Conservation (phyloP, 805 yeast species). For the Suhomyces sp. region DNA sequence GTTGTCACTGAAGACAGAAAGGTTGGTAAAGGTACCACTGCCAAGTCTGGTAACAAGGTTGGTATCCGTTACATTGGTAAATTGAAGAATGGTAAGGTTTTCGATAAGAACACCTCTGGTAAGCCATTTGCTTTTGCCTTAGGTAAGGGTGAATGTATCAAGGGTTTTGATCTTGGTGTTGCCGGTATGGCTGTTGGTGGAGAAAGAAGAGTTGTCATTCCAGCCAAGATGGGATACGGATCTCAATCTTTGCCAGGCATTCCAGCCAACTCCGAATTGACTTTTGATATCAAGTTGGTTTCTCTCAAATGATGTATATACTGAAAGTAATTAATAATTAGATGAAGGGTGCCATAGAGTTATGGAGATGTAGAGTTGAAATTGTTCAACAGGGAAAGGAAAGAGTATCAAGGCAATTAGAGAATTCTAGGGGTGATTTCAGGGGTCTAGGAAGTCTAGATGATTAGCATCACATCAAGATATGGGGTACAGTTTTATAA, state of each 20-base stretch:
- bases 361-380: no score
- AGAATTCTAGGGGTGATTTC: no score
- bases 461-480: no score
- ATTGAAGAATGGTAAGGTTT: constrained; percentile 92
- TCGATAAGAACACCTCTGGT: constrained; percentile 96
- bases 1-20: constrained; percentile 91
- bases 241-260: constrained; percentile 92
- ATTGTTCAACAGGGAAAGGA: no score
- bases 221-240: constrained; percentile 97
- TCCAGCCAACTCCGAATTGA: constrained; percentile 95
- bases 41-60: constrained; percentile 85
- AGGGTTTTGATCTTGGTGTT: constrained; percentile 98
- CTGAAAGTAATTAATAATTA: no score
- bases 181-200: constrained; percentile 99
- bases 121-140: constrained; percentile 89
- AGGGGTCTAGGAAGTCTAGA: no score
- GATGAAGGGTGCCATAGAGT: no score
- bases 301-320: constrained; percentile 62
- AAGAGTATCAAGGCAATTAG: no score
- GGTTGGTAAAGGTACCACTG: constrained; percentile 81
- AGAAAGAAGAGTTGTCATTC: constrained; percentile 95
- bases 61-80: constrained; percentile 98
- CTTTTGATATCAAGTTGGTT: constrained; percentile 93
- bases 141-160: constrained; percentile 98
- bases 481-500: no score